Evolutionary conservation across 768 basidiomycete genomes (phyloP), one percentile per base, ranked within the genome.

Genomic region (Mycena kentingensis): DNA sequence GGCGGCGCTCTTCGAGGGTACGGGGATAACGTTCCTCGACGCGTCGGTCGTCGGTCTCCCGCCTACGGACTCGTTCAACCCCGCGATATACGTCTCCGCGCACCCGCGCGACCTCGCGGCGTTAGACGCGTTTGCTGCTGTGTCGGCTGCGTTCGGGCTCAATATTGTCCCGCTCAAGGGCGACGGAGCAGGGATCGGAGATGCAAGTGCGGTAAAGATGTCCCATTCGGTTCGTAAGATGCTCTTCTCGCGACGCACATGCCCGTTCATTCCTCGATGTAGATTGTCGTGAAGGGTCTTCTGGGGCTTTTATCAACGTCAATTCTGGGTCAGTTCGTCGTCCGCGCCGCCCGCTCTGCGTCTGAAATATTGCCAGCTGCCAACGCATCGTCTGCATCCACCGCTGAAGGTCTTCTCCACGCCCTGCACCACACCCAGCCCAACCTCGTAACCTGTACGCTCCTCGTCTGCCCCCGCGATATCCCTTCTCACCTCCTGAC

Each of bases 161-260:
- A 73, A 71, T 37, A 60, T 76, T 6, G 68, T 69, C n/a, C 60
- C 69, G 6, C 51, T 80, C 54, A 70, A 62, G 29, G 75, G 73
- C 34, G 73, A 75, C 38, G 73, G 71, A 15, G 66, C 70, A 1
- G 71, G 70, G 3, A 64, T 77, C 2, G 78, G 79, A 2, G 78
- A 75, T 44, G 79, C 77, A 1, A 80, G 78, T 45, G 77, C 76
- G 7, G 54, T 79, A 46, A 80, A 80, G 67, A 77, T 78, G 77
- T 71, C 76, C 2, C 76, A 80, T 65, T 71, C 73, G 34, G 78
- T 78, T n/a, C n/a, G n/a, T n/a, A n/a, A n/a, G n/a, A 44, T 49
- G 74, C 58, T 22, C 16, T 34, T 52, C 21, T 10, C n/a, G n/a
- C 3, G 11, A 1, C 12, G n/a, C 21, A 0, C 36, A 19, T 19